These are phyloP conservation scores for Vaccinium myrtillus DNA, from an alignment of 148 eudicot species.

Conservation along the genomic window DNA sequence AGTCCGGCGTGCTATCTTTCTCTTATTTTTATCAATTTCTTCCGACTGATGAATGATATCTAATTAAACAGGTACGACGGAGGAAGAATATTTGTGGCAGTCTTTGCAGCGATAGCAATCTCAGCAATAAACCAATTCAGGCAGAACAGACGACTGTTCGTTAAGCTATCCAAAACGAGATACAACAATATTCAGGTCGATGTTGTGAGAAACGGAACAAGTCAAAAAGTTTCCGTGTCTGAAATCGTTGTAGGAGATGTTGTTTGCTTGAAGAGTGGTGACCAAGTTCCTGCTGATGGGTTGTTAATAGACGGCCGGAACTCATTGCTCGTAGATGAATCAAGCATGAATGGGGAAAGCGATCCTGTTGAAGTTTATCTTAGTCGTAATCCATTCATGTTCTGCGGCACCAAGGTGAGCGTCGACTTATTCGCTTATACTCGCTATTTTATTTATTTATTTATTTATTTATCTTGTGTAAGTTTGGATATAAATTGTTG, in stretches of 20 bases:
- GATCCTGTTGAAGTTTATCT: constrained; percentile 1
- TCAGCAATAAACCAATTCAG: neutral
- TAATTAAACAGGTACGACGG: constrained; percentile 24
- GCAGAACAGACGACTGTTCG: neutral
- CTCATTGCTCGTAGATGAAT: constrained; percentile 1
- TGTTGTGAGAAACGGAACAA: neutral
- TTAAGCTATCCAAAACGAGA: constrained; percentile 6
- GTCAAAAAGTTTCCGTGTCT: neutral
- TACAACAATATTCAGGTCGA: constrained; percentile 3
- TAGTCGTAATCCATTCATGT: neutral
- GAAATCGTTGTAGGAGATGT: constrained; percentile 7
- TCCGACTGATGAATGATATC: too few species aligned
- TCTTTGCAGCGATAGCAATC: neutral
- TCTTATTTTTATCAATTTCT: too few species aligned
- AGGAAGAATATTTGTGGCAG: constrained; percentile 19
- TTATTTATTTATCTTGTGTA: too few species aligned
- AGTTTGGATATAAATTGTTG: too few species aligned
- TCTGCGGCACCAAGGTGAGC: constrained; percentile 1
- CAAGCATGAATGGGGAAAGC: constrained; percentile 12
- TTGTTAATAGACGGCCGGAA: neutral
- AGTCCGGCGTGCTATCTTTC: too few species aligned
- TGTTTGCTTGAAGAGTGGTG: constrained; percentile 13
- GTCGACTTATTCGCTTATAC: neutral
- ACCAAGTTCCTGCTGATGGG: constrained; percentile 16
- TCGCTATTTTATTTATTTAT: too few species aligned